Evolutionary conservation across 495 filamentous ascomycete genomes (phyloP), one percentile per base, ranked within the genome.

Genomic region (Penicillium paradoxum): DNA sequence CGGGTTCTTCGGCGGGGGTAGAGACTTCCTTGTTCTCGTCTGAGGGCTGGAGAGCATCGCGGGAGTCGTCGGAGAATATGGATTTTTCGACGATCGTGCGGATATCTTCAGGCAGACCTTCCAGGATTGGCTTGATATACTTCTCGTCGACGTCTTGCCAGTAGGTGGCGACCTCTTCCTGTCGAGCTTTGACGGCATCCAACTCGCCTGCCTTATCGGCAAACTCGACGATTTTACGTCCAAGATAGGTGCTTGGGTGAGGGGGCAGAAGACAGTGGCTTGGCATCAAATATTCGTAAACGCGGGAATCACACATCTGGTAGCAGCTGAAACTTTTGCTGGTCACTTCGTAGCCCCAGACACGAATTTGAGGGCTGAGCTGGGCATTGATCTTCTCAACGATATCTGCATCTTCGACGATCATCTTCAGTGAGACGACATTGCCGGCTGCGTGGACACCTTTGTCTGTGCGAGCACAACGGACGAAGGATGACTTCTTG

Each of bases 371-470:
- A 2, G 86, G 75, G 18, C 85, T 86, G 22, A 98, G 79, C 42
- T 89, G 68, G 21, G 82, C 76, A 67, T 98, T 98, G 77, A 98
- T 96, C 69, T 88, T 96, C 43, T 88, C 69, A 22, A 97, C 84
- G 43, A 96, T 81, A 56, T 95, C 83, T 3, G 81, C 74, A 56
- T 97, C 95, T 66, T 97, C 91, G 33, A 96, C 83, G 60, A 98
- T 97, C 50, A 98, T 76, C 70, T 98, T 98, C 52, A 98, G 74
- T 5, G 90, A 96, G 32, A 98, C 86, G 44, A 97, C 84, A 67
- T 98, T 98, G 9, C 95, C 93, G 2, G 93, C 95, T 2, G 93
- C 93, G 66, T 97, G 95, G 3, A 98, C 93, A 49, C 95, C 95
- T 75, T 97, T 97, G 71, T 98, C 93, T 4, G 93, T 98, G 33